Evolutionary conservation across 2,329 filamentous ascomycete species (phyloP).

Genomic region (Venturia oleaginea): DNA sequence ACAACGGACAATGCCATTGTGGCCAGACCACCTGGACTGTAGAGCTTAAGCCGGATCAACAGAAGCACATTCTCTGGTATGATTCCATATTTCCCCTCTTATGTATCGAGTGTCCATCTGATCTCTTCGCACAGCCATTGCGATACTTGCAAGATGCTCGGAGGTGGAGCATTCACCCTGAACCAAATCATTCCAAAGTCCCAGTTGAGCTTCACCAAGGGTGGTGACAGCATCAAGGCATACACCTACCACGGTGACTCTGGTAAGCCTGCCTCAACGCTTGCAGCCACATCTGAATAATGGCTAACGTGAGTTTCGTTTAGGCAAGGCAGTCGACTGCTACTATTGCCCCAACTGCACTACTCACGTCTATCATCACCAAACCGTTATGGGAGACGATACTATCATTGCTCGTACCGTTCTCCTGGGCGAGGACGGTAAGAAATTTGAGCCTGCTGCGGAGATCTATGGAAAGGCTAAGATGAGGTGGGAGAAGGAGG

Average conservation of each 20-base stretch:
- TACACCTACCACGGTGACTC: conserved; percentile 51
- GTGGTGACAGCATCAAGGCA: conserved; percentile 34
- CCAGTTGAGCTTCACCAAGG: conserved; percentile 44
- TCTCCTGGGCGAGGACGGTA: conserved; percentile 34
- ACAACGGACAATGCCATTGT: conserved; percentile 47
- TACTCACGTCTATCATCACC: conserved; percentile 43
- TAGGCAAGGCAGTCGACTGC: conserved; percentile 47
- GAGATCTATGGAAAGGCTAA: conserved; percentile 48
- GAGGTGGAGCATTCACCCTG: conserved; percentile 42
- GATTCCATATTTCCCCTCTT: conserved; percentile 17
- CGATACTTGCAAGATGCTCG: conserved; percentile 47
- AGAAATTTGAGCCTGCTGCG: conserved; percentile 40
- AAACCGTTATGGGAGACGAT: conserved; percentile 41
- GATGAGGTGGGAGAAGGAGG: conserved; percentile 43
- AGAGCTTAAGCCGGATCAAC: conserved; percentile 37
- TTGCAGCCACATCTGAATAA: background rate
- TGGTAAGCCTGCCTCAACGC: conserved; percentile 25
- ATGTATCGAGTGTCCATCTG: background rate
- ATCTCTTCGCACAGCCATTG: conserved; percentile 39
- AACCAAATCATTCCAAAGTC: conserved; percentile 45
- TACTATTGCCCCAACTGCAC: conserved; percentile 48
- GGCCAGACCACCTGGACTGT: conserved; percentile 44
- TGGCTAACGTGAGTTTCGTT: conserved; percentile 10
- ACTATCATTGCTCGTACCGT: conserved; percentile 45
- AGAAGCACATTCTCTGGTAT: conserved; percentile 38